A percentile compares a stretch with the other conserved stretches of the same genome.
These are phyloP conservation scores for Platanus orientalis DNA, from an alignment of 164 flowering plant species.

Conservation along the genomic window DNA sequence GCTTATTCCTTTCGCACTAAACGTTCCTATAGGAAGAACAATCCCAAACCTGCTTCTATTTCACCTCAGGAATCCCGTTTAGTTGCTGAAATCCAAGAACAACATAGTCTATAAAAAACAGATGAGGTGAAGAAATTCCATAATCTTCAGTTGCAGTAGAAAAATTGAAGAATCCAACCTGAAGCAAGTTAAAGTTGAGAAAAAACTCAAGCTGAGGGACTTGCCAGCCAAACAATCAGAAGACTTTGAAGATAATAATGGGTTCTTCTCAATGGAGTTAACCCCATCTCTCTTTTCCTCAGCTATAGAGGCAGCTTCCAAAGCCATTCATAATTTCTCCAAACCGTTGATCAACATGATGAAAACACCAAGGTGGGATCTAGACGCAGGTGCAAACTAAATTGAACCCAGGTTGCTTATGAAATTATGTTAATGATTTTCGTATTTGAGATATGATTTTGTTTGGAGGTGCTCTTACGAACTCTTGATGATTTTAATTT, in stretches of 20 bases:
- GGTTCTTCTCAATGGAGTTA: slow-evolving; percentile 49
- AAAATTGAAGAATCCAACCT: slow-evolving; percentile 76
- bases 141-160: slow-evolving; percentile 67
- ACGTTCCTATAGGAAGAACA: slow-evolving; percentile 78
- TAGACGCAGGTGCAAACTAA: slow-evolving; percentile 86
- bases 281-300: slow-evolving; percentile 69
- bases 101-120: slow-evolving; percentile 79
- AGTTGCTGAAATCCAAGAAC: slow-evolving; percentile 91
- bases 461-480: no score
- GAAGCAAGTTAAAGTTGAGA: slow-evolving; percentile 65
- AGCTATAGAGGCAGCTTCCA: slow-evolving; percentile 62
- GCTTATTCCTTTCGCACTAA: no score
- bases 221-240: slow-evolving; percentile 68
- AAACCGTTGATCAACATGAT: slow-evolving; percentile 96
- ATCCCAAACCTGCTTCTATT: slow-evolving; percentile 62
- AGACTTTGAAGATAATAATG: slow-evolving; percentile 46
- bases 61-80: slow-evolving; percentile 88
- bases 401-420: slow-evolving; percentile 70
- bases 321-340: slow-evolving; percentile 88
- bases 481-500: no score
- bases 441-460: no score
- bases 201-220: slow-evolving; percentile 82
- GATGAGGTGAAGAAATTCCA: slow-evolving; percentile 96
- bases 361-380: slow-evolving; percentile 99
- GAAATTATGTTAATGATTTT: no score